A percentile compares a stretch with the other conserved stretches of the same genome.
phyloP scores from a whole-genome alignment of 345 rosid species.

The Acer saccharum region DNA sequence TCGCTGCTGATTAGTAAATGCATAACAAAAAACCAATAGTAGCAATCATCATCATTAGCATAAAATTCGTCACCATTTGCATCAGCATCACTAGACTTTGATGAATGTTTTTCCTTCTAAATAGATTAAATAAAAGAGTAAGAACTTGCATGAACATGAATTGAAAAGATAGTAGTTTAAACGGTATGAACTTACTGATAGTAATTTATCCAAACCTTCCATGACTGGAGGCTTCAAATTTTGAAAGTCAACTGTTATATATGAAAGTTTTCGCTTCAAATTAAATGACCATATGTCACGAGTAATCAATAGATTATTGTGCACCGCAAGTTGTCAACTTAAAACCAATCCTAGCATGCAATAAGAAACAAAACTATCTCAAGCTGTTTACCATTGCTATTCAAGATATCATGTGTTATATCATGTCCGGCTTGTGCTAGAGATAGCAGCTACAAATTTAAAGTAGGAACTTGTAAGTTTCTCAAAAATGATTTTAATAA shows the following conservation, averaged over 20 bases:
- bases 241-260: conserved; percentile 58
- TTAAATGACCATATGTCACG: background rate
- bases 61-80: conserved; percentile 49
- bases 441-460: conserved; percentile 66
- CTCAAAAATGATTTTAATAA: background rate
- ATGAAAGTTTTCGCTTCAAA: conserved; percentile 1
- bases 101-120: conserved; percentile 62
- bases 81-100: conserved; percentile 49
- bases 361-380: background rate
- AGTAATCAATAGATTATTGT: background rate
- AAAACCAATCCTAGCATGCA: background rate
- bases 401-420: conserved; percentile 55
- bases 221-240: conserved; percentile 64
- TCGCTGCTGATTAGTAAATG: conserved; percentile 16
- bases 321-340: background rate
- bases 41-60: conserved; percentile 5
- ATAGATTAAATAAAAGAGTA: conserved; percentile 8
- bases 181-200: conserved; percentile 45
- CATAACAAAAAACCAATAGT: conserved; percentile 17
- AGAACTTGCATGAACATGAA: background rate
- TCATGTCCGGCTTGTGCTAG: conserved; percentile 68
- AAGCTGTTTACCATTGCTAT: conserved; percentile 39
- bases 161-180: background rate
- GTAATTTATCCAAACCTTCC: conserved; percentile 67
- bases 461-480: conserved; percentile 26